phyloP scores from a whole-genome alignment of 768 basidiomycete species.

The Lactifluus rugatus region DNA sequence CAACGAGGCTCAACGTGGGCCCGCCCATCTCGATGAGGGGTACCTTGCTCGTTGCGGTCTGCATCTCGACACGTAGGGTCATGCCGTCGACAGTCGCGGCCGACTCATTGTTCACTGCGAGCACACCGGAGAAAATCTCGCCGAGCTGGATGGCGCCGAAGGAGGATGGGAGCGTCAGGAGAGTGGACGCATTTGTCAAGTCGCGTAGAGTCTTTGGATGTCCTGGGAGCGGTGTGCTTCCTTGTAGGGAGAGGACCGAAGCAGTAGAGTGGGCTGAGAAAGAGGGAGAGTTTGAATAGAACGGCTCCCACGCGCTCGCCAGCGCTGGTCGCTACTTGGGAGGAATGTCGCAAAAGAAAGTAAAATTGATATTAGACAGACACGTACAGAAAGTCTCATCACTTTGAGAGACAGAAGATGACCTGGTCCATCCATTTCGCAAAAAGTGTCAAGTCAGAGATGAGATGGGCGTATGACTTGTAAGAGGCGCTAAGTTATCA shows the following conservation, averaged over 20 bases:
- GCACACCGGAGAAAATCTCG: constrained; percentile 75
- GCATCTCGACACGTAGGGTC: constrained; percentile 71
- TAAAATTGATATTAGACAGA: not conserved
- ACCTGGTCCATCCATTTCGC: constrained; percentile 40
- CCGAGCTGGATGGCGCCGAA: constrained; percentile 86
- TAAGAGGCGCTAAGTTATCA: not conserved
- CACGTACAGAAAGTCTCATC: constrained; percentile 78
- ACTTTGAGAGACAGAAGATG: constrained; percentile 76
- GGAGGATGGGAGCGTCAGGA: constrained; percentile 71
- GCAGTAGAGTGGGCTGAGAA: constrained; percentile 76
- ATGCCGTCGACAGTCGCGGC: constrained; percentile 53
- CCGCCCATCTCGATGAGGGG: constrained; percentile 57
- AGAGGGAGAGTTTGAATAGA: constrained; percentile 74
- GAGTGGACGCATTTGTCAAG: constrained; percentile 66
- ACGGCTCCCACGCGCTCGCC: constrained; percentile 74
- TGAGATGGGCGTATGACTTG: no score
- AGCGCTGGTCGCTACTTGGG: constrained; percentile 56
- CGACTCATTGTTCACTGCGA: constrained; percentile 77
- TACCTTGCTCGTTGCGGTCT: constrained; percentile 62
- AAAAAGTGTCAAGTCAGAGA: not conserved
- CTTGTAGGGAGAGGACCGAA: constrained; percentile 69
- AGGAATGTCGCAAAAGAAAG: constrained; percentile 8
- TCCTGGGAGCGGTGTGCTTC: constrained; percentile 53
- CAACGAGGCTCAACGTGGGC: constrained; percentile 35
- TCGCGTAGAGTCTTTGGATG: constrained; percentile 82